Evolutionary conservation across 148 eudicot genomes (phyloP), one percentile per base, ranked within the genome.

Genomic region (Suaeda aralocaspica): DNA sequence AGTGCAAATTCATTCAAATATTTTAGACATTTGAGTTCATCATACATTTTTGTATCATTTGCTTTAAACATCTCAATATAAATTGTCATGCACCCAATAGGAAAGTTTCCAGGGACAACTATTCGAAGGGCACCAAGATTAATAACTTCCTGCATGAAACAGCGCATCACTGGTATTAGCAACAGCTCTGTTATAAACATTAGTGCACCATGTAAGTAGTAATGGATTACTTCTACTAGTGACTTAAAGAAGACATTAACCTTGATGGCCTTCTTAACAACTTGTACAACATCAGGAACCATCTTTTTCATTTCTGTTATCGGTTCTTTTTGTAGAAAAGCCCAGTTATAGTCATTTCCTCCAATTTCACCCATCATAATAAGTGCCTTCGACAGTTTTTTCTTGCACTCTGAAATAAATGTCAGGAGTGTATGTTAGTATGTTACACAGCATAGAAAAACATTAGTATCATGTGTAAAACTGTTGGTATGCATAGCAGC

Each of bases 321-420:
- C 10, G 72, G 29, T 41, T 44, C 58, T 11, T 69, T 74, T 30
- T 77, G 69, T 1, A 53, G 46, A n/a, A 83, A 63, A 12, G 72
- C 79, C 59, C 41, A 42, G 16, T 80, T 77, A 42, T 71, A 74
- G 66, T 83, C 86, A 64, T 83, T 83, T 45, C 86, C 84, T 63
- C 86, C 84, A 9, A 83, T 72, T 76, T 76, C 79, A 52, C 79
- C 79, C 79, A 76, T 70, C 46, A 76, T 14, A 55, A 76, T 29
- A 2, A 76, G 74, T 25, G 58, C 60, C 9, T 69, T 69, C 13
- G 48, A 16, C 2, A 76, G 57, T 19, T 64, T 57, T 14, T 24
- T 36, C 33, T 63, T 53, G 69, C 69, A 30, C 3, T 75, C 78
- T 62, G 12, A 28, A 60, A n/a, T 11, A 9, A 21, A 41, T 22